Conservation (phyloP, 2,329 filamentous ascomycete genomes). For the Pseudogymnoascus sp. region DNA sequence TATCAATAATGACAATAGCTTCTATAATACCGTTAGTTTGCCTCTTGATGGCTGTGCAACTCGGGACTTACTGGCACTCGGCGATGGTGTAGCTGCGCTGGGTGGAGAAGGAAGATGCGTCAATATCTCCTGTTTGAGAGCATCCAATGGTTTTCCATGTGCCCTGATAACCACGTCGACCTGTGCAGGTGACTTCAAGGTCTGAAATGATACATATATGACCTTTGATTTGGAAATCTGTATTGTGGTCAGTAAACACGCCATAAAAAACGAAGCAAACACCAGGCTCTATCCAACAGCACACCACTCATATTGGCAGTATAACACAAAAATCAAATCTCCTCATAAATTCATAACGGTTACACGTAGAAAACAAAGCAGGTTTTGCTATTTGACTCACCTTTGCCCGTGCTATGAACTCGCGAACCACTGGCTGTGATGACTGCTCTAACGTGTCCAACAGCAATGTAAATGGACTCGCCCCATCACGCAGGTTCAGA, state of each 20-base stretch:
- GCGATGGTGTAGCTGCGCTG: constrained; percentile 12
- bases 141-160: constrained; percentile 47
- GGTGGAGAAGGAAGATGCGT: constrained; percentile 33
- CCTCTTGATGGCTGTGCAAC: no score
- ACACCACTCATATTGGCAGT: not conserved
- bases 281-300: not conserved
- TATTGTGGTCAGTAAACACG: constrained; percentile 2
- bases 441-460: constrained; percentile 81
- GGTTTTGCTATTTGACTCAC: constrained; percentile 28
- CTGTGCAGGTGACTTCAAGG: constrained; percentile 48
- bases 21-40: constrained; percentile 37
- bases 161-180: constrained; percentile 62
- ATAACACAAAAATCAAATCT: not conserved
- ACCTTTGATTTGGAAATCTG: constrained; percentile 60
- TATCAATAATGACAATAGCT: constrained; percentile 71
- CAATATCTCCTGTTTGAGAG: constrained; percentile 53
- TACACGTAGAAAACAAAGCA: not conserved
- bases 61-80: constrained; percentile 33
- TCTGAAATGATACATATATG: constrained; percentile 72
- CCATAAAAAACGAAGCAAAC: constrained; percentile 7
- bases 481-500: constrained; percentile 67
- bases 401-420: constrained; percentile 70
- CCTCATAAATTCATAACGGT: not conserved
- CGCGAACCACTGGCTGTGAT: constrained; percentile 58
- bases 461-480: constrained; percentile 79